Conservation (phyloP, 2,329 filamentous ascomycete species). For the Aspergillus glaucus region DNA sequence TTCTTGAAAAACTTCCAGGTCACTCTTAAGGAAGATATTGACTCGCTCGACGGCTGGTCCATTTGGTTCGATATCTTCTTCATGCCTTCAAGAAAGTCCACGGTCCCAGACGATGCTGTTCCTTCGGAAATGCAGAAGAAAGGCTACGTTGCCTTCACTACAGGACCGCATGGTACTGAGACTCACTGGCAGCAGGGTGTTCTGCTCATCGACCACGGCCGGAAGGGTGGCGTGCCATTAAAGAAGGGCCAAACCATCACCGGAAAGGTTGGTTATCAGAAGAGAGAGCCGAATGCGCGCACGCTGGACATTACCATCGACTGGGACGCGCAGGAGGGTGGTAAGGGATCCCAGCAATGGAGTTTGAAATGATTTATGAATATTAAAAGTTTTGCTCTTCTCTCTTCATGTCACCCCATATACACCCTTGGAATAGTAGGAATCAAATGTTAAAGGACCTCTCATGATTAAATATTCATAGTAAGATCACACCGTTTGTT, state of each 20-base stretch:
- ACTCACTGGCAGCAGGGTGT: constrained; percentile 92
- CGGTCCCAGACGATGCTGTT: constrained; percentile 51
- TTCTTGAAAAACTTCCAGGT: constrained; percentile 66
- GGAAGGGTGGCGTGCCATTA: constrained; percentile 42
- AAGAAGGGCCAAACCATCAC: constrained; percentile 54
- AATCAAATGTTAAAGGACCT: not conserved
- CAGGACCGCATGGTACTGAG: constrained; percentile 65
- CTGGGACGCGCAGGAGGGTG: constrained; percentile 49
- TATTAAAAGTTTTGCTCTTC: constrained; percentile 10
- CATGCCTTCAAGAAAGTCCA: constrained; percentile 52
- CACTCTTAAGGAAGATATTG: constrained; percentile 55
- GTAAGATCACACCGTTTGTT: not conserved
- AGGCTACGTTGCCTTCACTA: constrained; percentile 73
- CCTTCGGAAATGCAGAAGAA: constrained; percentile 56
- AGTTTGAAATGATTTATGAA: constrained; percentile 27
- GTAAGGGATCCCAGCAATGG: constrained; percentile 39
- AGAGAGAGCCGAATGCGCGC: constrained; percentile 63
- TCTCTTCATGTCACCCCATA: constrained; percentile 1
- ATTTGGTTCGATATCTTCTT: constrained; percentile 97
- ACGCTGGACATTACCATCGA: constrained; percentile 59
- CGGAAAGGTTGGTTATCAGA: constrained; percentile 65
- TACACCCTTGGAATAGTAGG: not conserved
- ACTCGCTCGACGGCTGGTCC: constrained; percentile 75
- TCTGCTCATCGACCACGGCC: constrained; percentile 58
- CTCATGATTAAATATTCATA: not conserved